Evolutionary conservation across 1,139 yeast species (phyloP).

Genomic region (Yamadazyma epiphylla): DNA sequence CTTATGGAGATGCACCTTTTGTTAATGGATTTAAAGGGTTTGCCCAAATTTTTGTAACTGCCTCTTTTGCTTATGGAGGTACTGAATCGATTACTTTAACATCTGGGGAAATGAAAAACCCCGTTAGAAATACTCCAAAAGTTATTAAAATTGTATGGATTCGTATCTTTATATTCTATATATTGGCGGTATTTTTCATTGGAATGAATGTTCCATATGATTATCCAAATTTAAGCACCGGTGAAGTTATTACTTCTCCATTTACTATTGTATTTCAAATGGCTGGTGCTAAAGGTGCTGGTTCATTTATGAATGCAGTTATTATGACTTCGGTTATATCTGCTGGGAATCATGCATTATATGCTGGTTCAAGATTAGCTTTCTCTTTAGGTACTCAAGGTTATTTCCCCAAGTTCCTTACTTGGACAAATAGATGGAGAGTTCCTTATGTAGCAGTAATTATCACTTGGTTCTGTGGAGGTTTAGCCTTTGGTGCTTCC

Average conservation of each 20-base stretch:
- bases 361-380: conserved; percentile 42
- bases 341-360: conserved; percentile 45
- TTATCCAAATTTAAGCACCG: conserved; percentile 36
- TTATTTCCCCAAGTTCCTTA: conserved; percentile 34
- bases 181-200: conserved; percentile 41
- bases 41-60: conserved; percentile 42
- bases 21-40: conserved; percentile 40
- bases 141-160: conserved; percentile 58
- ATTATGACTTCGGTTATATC: conserved; percentile 41
- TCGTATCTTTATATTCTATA: conserved; percentile 39
- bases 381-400: conserved; percentile 40
- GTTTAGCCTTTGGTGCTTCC: conserved; percentile 41
- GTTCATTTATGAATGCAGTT: conserved; percentile 43
- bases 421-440: conserved; percentile 30
- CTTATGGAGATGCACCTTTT: conserved; percentile 37
- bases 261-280: conserved; percentile 61
- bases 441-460: conserved; percentile 40
- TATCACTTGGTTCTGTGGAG: conserved; percentile 39
- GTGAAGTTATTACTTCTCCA: conserved; percentile 53
- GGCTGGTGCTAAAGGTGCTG: conserved; percentile 44
- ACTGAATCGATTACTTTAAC: conserved; percentile 62
- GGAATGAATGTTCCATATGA: conserved; percentile 43
- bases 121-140: conserved; percentile 53
- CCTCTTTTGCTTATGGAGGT: conserved; percentile 68
- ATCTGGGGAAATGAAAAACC: conserved; percentile 64